Percentiles rank a stretch among this genome's conserved stretches.
Conservation (phyloP, 1,284 basidiomycete genomes). For the Schizophyllum commune region DNA sequence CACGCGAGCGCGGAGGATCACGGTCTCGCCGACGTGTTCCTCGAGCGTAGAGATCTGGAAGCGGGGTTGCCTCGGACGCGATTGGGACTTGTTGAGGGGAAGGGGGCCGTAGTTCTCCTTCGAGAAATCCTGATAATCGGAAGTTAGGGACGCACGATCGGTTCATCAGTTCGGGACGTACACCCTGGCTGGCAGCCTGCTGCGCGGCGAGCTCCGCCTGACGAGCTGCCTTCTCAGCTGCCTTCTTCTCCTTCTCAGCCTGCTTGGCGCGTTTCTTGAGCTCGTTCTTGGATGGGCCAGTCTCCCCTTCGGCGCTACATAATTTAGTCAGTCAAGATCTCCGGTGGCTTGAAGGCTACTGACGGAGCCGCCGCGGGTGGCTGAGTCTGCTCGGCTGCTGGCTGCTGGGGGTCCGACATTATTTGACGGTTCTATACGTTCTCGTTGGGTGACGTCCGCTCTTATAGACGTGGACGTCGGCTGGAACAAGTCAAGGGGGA, state of each 20-base stretch:
- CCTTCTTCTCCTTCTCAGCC: constrained; percentile 89
- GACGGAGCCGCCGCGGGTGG: neutral
- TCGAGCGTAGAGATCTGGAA: constrained; percentile 65
- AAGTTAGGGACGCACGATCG: constrained; percentile 6
- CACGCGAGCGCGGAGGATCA: constrained; percentile 85
- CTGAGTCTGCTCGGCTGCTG: neutral
- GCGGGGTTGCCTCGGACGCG: constrained; percentile 41
- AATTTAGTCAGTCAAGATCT: constrained; percentile 1
- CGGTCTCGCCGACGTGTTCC: constrained; percentile 68
- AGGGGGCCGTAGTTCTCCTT: constrained; percentile 84
- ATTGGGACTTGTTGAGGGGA: constrained; percentile 90
- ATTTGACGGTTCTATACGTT: neutral
- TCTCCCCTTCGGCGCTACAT: constrained; percentile 20
- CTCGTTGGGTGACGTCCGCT: neutral
- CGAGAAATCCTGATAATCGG: constrained; percentile 64
- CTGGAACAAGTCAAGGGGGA: neutral
- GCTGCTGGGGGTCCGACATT: constrained; percentile 5
- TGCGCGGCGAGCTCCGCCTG: constrained; percentile 72
- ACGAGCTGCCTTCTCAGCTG: constrained; percentile 79
- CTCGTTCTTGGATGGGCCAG: constrained; percentile 79
- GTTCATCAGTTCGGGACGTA: constrained; percentile 25
- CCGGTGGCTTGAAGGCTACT: neutral
- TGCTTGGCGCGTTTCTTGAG: constrained; percentile 92
- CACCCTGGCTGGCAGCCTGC: constrained; percentile 68
- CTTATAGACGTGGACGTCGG: neutral